Conservation (phyloP, 148 eudicot genomes). For the Camellia sinensis region DNA sequence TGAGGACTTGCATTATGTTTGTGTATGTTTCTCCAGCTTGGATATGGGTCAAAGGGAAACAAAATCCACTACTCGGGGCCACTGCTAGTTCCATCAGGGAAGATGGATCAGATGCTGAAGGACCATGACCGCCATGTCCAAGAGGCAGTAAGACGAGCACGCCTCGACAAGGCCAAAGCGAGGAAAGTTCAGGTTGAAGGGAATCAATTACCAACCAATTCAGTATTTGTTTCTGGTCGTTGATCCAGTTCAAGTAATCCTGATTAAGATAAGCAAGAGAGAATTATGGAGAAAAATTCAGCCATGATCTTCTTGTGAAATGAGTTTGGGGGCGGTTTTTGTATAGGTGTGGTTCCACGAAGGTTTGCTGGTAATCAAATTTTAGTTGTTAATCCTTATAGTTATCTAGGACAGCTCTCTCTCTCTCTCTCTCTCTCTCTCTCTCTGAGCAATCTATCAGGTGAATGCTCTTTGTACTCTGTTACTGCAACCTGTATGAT, state of each 20-base stretch:
- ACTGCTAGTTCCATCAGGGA: slow-evolving; percentile 73
- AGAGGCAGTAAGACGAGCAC: slow-evolving; percentile 83
- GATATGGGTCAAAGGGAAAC: slow-evolving; percentile 80
- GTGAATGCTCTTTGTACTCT: neutral
- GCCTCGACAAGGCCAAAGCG: slow-evolving; percentile 63
- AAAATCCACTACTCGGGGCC: slow-evolving; percentile 98
- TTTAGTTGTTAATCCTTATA: neutral
- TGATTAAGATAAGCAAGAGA: slow-evolving; percentile 17
- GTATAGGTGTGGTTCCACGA: slow-evolving; percentile 21
- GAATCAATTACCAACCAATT: slow-evolving; percentile 39
- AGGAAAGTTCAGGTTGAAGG: slow-evolving; percentile 61
- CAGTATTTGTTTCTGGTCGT: slow-evolving; percentile 54
- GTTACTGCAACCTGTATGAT: slow-evolving; percentile 2
- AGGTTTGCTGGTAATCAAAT: slow-evolving; percentile 17
- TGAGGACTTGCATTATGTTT: neutral
- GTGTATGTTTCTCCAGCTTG: slow-evolving; percentile 43
- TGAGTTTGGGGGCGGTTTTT: neutral
- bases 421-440: neutral
- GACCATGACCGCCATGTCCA: slow-evolving; percentile 93
- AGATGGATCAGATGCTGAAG: slow-evolving; percentile 83
- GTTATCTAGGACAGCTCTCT: slow-evolving; percentile 5
- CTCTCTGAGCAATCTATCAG: neutral
- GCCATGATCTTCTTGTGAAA: slow-evolving; percentile 6
- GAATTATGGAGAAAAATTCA: neutral
- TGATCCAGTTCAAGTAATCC: slow-evolving; percentile 32